Evolutionary conservation across 768 basidiomycete species (phyloP), one percentile per base, ranked within the genome.

Genomic region (Russula sp.): DNA sequence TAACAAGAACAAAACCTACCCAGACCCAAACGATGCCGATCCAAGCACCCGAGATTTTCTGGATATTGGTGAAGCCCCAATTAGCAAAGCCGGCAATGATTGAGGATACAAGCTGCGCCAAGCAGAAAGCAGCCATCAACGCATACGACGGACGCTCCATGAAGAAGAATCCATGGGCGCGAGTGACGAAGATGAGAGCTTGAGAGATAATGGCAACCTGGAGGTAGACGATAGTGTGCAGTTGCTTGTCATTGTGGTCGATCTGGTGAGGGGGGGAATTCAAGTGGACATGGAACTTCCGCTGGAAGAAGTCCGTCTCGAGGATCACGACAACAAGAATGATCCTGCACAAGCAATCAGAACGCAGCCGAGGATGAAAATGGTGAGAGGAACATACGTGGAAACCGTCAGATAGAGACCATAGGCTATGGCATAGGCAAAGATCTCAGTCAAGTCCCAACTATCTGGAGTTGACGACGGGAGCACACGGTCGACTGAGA

Each of bases 171-270:
- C 87, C 80, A 70, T 95, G 94, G 67, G 93, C 86, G 77, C 93
- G 92, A 43, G 93, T 96, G 74, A 95, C 84, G 78, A 96, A 96
- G 78, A 96, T 97, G 66, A 98, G 80, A 2, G 96, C 96, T 75
- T 98, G 96, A 49, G 96, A 98, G 78, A 98, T 98, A 76, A 98
- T 95, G 64, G 96, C 96, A 61, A 98, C 96, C 77, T 96, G 93
- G 68, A 95, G 83, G 81, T 97, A 96, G 72, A 94, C 81, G 69
- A 97, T 83, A 78, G 87, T 89, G 80, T 96, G 93, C 6, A 94
- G 78, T 68, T 86, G 79, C n/a, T 73, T 74, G 72, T 92, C 88
- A 72, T 89, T 89, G 67, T 78, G 75, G 38, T 73, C 57, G 52
- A 79, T 65, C 11, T 63, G 48, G 2, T 22, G 60, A n/a, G 67